Evolutionary conservation across 1,139 yeast genomes (phyloP).

Genomic region (Hanseniaspora uvarum): DNA sequence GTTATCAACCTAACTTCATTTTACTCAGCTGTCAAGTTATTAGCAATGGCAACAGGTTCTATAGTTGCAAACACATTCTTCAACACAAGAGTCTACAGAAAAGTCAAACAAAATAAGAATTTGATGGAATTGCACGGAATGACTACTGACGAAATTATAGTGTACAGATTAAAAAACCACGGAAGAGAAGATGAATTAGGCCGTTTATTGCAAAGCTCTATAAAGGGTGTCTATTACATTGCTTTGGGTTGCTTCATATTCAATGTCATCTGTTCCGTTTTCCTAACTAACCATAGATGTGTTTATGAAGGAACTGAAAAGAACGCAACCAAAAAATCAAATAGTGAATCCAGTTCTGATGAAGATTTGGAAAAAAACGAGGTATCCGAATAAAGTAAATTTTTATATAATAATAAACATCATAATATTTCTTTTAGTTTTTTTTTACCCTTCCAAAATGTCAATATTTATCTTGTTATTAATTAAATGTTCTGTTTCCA

Average conservation of each 20-base stretch:
- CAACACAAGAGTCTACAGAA: constrained; percentile 8
- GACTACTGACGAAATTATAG: constrained; percentile 14
- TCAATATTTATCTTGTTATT: too few species aligned
- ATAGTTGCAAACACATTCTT: constrained; percentile 16
- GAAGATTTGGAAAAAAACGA: constrained; percentile 4
- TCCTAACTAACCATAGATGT: constrained; percentile 14
- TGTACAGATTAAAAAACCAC: constrained; percentile 8
- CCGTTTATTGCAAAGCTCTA: background rate
- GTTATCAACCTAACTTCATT: constrained; percentile 15
- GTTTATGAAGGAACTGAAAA: constrained; percentile 6
- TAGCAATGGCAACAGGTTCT: constrained; percentile 17
- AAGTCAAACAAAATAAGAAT: background rate
- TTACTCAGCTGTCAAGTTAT: constrained; percentile 15
- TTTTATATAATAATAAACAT: background rate
- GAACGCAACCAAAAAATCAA: background rate
- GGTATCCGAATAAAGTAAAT: background rate
- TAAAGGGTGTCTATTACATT: constrained; percentile 10
- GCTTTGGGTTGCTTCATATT: constrained; percentile 6
- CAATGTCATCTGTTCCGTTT: background rate
- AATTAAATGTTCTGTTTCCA: too few species aligned
- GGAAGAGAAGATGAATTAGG: constrained; percentile 12
- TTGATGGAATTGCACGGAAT: constrained; percentile 1
- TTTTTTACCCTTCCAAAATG: too few species aligned
- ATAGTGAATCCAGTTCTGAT: background rate
- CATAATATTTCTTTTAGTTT: too few species aligned